A percentile compares a stretch with the other conserved stretches of the same genome.
phyloP scores from a whole-genome alignment of 2,329 filamentous ascomycete species.

The Nothopassalora personata region DNA sequence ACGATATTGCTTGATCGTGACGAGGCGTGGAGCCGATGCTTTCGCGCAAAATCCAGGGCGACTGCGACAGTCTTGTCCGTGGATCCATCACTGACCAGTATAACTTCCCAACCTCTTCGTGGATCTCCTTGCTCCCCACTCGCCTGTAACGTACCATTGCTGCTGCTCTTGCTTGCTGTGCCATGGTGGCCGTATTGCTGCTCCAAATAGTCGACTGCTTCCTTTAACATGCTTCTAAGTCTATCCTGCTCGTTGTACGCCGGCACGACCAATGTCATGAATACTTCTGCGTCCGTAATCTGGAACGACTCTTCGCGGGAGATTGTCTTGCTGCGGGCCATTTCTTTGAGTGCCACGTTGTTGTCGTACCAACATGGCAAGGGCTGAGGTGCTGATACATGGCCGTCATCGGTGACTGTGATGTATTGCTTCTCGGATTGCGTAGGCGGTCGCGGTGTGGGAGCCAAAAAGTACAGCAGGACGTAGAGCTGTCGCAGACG shows the following conservation, averaged over 20 bases:
- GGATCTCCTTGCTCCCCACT: conserved; percentile 28
- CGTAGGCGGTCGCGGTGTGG: conserved; percentile 67
- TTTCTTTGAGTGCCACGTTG: conserved; percentile 56
- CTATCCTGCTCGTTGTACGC: conserved; percentile 92
- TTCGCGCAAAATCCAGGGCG: conserved; percentile 71
- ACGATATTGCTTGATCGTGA: conserved; percentile 52
- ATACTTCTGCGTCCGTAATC: conserved; percentile 72
- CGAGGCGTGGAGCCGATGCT: conserved; percentile 53
- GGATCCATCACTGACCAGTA: conserved; percentile 87
- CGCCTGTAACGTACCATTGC: conserved; percentile 27
- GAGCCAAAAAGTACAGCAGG: conserved; percentile 68
- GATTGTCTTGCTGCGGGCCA: conserved; percentile 32
- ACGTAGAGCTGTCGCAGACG: conserved; percentile 23
- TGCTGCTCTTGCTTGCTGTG: conserved; percentile 28
- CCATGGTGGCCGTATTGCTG: conserved; percentile 52
- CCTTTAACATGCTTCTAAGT: conserved; percentile 77
- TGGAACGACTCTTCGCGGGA: conserved; percentile 45
- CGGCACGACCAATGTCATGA: conserved; percentile 85
- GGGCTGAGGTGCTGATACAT: conserved; percentile 48
- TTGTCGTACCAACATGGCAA: conserved; percentile 85
- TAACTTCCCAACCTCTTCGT: conserved; percentile 74
- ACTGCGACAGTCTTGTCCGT: conserved; percentile 74
- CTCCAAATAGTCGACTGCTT: conserved; percentile 84
- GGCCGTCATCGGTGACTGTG: conserved; percentile 64
- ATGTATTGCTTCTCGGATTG: conserved; percentile 80